Evolutionary conservation across 2,329 filamentous ascomycete species (phyloP), one percentile per base, ranked within the genome.

Genomic region (Verticillium alfalfae): DNA sequence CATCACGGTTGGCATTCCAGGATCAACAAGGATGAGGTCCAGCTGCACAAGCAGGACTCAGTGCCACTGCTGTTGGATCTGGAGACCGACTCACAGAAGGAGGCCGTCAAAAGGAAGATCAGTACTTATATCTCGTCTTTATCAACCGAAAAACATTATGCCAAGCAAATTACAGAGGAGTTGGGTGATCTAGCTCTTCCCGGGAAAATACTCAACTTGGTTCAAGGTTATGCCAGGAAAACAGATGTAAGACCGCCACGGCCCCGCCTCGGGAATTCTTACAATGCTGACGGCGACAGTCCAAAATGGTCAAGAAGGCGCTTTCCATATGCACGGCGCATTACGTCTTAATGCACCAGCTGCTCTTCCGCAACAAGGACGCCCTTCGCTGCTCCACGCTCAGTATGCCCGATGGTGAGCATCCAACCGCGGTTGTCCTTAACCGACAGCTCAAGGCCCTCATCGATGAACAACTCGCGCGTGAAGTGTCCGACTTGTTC

Each of bases 291-390:
- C n/a, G 37, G 38, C 10, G 26, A 9, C 38, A 82, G 72, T 79
- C 79, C 1, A 63, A 75, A 10, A 82, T 86, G 67, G 83, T 84
- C 55, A 80, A 79, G 68, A 76, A 78, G 45, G 82, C 83, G 1
- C 75, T 86, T 22, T 77, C 77, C 41, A 81, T 86, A 58, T 84
- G 85, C 70, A 79, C 79, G 54, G 83, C 83, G 76, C 81, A 86
- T 68, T 86, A 84, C 69, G 74, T 85, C 64, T 79, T 86, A 73
- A 80, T 81, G 6, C 78, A 80, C 5, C 84, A 86, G 66, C 45
- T 52, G n/a, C 16, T 52, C 18, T 26, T 52, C 6, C 45, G 45
- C 45, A 52, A 52, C 45, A n/a, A 52, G 18, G 9, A 18, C 45
- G n/a, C 45, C 45, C 45, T 52, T 8, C 45, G 45, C 45, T 12